phyloP scores from a whole-genome alignment of 495 filamentous ascomycete species.

The Trichoderma reesei region DNA sequence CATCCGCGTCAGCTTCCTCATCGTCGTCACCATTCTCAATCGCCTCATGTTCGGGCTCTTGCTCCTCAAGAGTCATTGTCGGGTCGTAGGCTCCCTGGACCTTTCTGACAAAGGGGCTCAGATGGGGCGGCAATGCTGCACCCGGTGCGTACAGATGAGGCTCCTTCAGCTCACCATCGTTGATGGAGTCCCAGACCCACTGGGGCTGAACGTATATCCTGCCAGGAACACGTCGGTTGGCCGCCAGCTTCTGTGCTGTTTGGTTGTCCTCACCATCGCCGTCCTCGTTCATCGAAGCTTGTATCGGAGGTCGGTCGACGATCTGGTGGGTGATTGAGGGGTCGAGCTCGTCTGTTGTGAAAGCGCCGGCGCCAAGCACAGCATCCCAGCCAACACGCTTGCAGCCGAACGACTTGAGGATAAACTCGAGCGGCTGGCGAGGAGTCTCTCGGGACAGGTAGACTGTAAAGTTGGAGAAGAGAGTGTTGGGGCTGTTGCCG shows the following conservation, averaged over 20 bases:
- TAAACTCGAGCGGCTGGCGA: conserved; percentile 81
- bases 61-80: conserved; percentile 65
- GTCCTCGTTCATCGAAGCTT: conserved; percentile 47
- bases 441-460: conserved; percentile 92
- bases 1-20: conserved; percentile 36
- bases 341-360: conserved; percentile 79
- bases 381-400: conserved; percentile 92
- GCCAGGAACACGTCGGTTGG: conserved; percentile 65
- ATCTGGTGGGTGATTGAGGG: conserved; percentile 90
- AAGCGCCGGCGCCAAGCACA: conserved; percentile 81
- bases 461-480: conserved; percentile 82
- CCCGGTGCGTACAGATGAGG: conserved; percentile 87
- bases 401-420: conserved; percentile 90
- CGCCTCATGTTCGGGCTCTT: conserved; percentile 71
- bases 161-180: conserved; percentile 75
- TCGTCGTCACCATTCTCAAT: conserved; percentile 54
- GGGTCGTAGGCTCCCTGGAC: conserved; percentile 82
- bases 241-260: conserved; percentile 42
- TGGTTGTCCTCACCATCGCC: conserved; percentile 48
- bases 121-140: conserved; percentile 78
- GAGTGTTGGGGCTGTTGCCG: conserved; percentile 44
- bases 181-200: conserved; percentile 96
- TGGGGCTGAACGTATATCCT: conserved; percentile 91
- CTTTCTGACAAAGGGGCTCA: conserved; percentile 91
- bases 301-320: conserved; percentile 73